Evolutionary conservation across 495 filamentous ascomycete species (phyloP).

Genomic region (Penicillium pulvis): DNA sequence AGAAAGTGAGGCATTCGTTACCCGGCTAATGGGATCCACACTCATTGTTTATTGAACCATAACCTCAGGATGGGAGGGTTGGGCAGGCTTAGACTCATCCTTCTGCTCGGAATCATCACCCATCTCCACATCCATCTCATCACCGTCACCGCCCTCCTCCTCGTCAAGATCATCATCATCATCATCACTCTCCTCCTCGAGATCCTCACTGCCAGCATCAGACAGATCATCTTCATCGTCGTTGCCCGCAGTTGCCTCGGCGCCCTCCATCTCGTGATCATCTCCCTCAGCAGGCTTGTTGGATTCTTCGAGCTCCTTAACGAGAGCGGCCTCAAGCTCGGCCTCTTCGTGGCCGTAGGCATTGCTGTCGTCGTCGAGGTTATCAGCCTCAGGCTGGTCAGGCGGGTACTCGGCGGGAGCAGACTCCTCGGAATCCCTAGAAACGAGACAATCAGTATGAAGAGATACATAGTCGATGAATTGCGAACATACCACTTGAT

Average conservation of each 20-base stretch:
- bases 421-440: constrained; percentile 92
- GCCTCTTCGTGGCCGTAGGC: constrained; percentile 82
- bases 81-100: constrained; percentile 19
- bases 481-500: constrained; percentile 83
- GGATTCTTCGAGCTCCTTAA: constrained; percentile 60
- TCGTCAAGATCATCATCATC: constrained; percentile 85
- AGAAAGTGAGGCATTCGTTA: neutral
- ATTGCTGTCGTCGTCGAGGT: constrained; percentile 76
- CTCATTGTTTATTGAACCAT: constrained; percentile 51
- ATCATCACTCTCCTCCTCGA: constrained; percentile 84
- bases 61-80: constrained; percentile 48
- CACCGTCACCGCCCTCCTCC: constrained; percentile 61
- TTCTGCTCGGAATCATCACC: constrained; percentile 61
- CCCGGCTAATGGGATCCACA: neutral
- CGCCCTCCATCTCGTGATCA: constrained; percentile 84
- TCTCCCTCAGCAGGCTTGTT: constrained; percentile 55
- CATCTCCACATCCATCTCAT: constrained; percentile 69
- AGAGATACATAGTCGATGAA: neutral
- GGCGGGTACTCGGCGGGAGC: constrained; percentile 95
- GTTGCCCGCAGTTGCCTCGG: constrained; percentile 56
- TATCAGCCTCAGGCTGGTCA: constrained; percentile 94
- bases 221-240: constrained; percentile 78
- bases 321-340: constrained; percentile 53
- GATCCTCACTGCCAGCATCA: constrained; percentile 90
- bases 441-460: constrained; percentile 3